phyloP scores from a whole-genome alignment of 768 basidiomycete species.

The Suillus luteus region DNA sequence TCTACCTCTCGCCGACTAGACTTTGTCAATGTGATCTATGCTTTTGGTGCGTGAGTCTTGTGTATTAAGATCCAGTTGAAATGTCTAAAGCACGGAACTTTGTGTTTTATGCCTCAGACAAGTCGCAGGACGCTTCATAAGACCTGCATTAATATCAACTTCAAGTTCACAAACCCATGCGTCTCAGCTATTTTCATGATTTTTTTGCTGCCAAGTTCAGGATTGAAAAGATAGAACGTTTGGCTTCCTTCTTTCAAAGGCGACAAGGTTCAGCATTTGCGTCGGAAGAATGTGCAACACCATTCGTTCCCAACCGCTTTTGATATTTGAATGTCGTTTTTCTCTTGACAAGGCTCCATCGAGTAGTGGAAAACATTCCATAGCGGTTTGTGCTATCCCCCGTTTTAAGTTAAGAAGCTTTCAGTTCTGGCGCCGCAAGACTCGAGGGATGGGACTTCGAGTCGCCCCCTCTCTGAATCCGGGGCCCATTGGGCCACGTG shows the following conservation, averaged over 20 bases:
- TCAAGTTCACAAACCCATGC: background rate
- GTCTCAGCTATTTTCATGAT: background rate
- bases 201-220: background rate
- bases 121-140: background rate
- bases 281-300: background rate
- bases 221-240: background rate
- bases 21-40: background rate
- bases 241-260: background rate
- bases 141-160: background rate
- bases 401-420: background rate
- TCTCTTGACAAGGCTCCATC: background rate
- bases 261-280: background rate
- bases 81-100: background rate
- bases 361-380: background rate
- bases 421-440: background rate
- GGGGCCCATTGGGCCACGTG: background rate
- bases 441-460: background rate
- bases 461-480: background rate
- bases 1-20: background rate
- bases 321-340: background rate
- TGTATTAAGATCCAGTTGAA: background rate
- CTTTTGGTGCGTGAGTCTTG: background rate
- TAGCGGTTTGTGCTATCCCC: background rate
- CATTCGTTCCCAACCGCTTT: background rate
- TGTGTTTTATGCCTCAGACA: background rate